Conservation (phyloP, 2,329 filamentous ascomycete genomes). For the Lojkania enalia region DNA sequence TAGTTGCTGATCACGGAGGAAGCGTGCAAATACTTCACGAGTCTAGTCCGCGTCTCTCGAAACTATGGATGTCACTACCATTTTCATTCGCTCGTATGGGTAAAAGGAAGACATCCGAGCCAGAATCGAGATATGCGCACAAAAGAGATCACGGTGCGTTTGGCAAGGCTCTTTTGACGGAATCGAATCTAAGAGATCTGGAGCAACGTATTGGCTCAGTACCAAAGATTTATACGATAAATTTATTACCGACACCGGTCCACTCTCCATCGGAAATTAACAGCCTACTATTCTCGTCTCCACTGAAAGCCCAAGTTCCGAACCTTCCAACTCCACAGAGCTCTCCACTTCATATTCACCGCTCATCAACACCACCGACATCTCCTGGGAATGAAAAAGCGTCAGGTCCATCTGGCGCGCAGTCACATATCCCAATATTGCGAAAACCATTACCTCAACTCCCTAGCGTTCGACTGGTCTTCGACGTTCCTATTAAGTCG, state of each 20-base stretch:
- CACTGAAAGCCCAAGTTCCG: neutral
- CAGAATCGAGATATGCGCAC: neutral
- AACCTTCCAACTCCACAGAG: neutral
- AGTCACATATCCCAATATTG: too few relatives aligned
- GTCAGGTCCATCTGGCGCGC: neutral
- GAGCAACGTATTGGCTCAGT: slow-evolving; percentile 17
- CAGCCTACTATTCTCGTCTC: neutral
- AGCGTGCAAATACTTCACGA: neutral
- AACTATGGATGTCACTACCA: neutral
- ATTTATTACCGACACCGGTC: slow-evolving; percentile 11
- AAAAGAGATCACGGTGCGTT: neutral
- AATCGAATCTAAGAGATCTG: slow-evolving; percentile 18
- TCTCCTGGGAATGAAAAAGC: neutral
- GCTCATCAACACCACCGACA: neutral
- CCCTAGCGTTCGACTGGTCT: neutral
- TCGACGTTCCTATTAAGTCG: slow-evolving; percentile 2
- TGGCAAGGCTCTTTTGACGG: slow-evolving; percentile 7
- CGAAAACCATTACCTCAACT: neutral
- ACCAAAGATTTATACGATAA: slow-evolving; percentile 15
- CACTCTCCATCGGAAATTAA: slow-evolving; percentile 3
- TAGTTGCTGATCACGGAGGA: neutral
- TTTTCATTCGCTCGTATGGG: neutral
- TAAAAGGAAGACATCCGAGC: neutral
- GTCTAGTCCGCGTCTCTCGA: neutral
- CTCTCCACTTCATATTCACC: neutral